These are phyloP conservation scores for Exophiala mesophila DNA, from an alignment of 2,329 filamentous ascomycete genomes.

Conservation along the genomic window DNA sequence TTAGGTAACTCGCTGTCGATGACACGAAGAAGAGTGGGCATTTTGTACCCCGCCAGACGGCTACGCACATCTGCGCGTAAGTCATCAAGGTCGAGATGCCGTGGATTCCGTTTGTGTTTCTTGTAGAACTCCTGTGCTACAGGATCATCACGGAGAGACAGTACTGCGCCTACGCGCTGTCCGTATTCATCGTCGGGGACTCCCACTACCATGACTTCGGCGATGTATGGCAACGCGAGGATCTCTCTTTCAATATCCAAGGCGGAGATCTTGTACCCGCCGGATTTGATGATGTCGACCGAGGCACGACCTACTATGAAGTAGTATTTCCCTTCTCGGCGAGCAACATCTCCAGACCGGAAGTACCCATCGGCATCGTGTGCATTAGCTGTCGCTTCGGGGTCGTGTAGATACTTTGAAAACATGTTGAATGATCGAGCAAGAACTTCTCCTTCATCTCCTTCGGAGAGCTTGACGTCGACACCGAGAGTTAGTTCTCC, in stretches of 20 bases:
- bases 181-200: constrained; percentile 47
- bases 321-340: constrained; percentile 33
- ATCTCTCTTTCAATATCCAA: constrained; percentile 48
- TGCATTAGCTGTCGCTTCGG: constrained; percentile 28
- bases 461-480: constrained; percentile 39
- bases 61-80: constrained; percentile 41
- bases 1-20: constrained; percentile 45
- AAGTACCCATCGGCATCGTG: constrained; percentile 37
- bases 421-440: constrained; percentile 39
- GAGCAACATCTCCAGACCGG: constrained; percentile 37
- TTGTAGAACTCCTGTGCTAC: constrained; percentile 22
- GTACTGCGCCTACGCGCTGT: constrained; percentile 43
- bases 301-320: constrained; percentile 46
- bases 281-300: constrained; percentile 49
- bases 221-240: constrained; percentile 41
- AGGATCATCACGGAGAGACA: constrained; percentile 29
- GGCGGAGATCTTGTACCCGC: constrained; percentile 49
- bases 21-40: constrained; percentile 45
- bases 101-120: constrained; percentile 12
- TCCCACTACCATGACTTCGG: constrained; percentile 48
- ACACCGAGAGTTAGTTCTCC: constrained; percentile 37
- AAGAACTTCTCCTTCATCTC: constrained; percentile 47
- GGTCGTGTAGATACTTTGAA: constrained; percentile 37
- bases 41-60: constrained; percentile 45
- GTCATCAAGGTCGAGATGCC: constrained; percentile 35